A percentile compares a stretch with the other conserved stretches of the same genome.
Conservation (phyloP, 495 filamentous ascomycete species). For the Neurospora sp. region DNA sequence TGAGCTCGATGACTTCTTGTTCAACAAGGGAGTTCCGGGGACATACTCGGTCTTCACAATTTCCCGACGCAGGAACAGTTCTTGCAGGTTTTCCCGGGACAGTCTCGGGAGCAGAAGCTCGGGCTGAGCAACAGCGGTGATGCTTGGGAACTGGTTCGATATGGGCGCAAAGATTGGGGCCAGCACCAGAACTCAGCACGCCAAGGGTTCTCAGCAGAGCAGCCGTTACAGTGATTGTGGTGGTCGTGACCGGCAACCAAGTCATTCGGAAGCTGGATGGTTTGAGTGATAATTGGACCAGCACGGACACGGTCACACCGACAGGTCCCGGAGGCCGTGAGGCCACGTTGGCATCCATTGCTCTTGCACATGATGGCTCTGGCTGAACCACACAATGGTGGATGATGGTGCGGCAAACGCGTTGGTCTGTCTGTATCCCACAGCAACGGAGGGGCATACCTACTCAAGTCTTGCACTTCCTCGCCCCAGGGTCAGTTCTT, state of each 20-base stretch:
- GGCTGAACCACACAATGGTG: not conserved
- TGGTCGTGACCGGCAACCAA: not conserved
- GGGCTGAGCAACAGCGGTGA: not conserved
- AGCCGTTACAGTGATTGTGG: not conserved
- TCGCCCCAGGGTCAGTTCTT: constrained; percentile 54
- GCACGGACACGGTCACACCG: not conserved
- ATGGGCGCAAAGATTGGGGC: not conserved
- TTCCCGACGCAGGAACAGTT: constrained; percentile 45
- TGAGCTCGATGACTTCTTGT: constrained; percentile 77
- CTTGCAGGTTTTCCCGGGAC: constrained; percentile 58
- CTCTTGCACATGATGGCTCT: not conserved
- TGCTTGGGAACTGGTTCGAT: not conserved
- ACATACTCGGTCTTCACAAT: constrained; percentile 50
- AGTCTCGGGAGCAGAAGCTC: constrained; percentile 32
- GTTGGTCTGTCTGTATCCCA: not conserved
- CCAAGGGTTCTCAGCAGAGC: not conserved
- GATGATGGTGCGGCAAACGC: constrained; percentile 17
- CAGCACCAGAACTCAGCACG: not conserved
- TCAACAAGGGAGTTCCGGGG: constrained; percentile 58
- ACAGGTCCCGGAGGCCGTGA: not conserved
- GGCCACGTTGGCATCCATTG: not conserved
- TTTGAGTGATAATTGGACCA: constrained; percentile 2
- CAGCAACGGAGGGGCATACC: not conserved
- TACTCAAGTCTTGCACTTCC: constrained; percentile 49
- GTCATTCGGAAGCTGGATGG: not conserved